Percentiles rank a stretch among this genome's conserved stretches.
Evolutionary conservation across 495 filamentous ascomycete species (phyloP).

Genomic region (Penicillium soppii): DNA sequence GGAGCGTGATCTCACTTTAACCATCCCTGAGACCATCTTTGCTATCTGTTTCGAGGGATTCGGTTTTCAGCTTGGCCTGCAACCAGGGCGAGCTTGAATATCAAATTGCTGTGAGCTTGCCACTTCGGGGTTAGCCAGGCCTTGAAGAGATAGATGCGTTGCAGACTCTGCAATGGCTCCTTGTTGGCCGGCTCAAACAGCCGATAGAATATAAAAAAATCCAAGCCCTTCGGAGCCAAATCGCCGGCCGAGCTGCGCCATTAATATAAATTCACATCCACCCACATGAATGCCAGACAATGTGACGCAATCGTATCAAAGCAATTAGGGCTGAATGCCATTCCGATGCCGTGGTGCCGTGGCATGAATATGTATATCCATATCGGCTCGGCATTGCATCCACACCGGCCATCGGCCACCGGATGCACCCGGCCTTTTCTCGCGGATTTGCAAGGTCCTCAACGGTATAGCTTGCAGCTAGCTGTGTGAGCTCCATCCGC

Average conservation of each 20-base stretch:
- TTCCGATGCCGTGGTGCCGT: neutral
- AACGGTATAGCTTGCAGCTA: neutral
- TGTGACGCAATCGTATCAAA: neutral
- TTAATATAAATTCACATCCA: neutral
- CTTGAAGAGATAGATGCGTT: too few species aligned
- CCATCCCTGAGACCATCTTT: slow-evolving; percentile 44
- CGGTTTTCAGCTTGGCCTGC: neutral
- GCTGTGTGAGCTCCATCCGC: neutral
- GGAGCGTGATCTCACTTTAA: slow-evolving; percentile 53
- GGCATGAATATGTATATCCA: neutral
- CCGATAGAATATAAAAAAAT: neutral
- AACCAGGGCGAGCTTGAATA: neutral
- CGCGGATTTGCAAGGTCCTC: neutral
- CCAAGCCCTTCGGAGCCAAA: neutral
- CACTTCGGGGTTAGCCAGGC: too few species aligned
- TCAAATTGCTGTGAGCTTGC: neutral
- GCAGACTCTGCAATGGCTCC: too few species aligned
- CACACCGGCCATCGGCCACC: neutral
- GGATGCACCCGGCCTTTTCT: neutral
- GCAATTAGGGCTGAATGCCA: neutral
- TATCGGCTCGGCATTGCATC: neutral
- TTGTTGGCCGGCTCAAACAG: neutral
- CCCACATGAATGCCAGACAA: neutral
- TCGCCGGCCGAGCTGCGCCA: neutral
- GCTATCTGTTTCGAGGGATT: slow-evolving; percentile 10